Conservation (phyloP, 805 yeast genomes). For the Ogataea parapolymorpha region DNA sequence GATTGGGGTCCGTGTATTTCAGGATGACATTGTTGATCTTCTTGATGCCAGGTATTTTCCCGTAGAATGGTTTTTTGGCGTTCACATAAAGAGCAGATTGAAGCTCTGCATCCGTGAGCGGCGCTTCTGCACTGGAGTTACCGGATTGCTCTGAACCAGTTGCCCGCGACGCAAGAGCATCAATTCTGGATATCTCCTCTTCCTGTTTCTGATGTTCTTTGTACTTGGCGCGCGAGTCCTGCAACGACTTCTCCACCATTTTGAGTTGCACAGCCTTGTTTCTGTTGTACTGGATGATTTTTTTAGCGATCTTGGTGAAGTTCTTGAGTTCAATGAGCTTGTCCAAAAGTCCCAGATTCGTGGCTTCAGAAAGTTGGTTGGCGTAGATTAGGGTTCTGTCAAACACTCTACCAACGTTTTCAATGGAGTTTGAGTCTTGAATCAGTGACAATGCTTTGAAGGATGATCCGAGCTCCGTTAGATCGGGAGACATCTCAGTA, state of each 20-base stretch:
- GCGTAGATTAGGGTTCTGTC: slow-evolving; percentile 64
- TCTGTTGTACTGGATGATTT: slow-evolving; percentile 33
- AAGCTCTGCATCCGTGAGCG: slow-evolving; percentile 32
- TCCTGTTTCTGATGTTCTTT: slow-evolving; percentile 30
- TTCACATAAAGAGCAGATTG: slow-evolving; percentile 30
- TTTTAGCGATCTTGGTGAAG: slow-evolving; percentile 31
- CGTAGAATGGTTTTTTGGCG: slow-evolving; percentile 29
- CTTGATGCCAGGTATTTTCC: slow-evolving; percentile 35
- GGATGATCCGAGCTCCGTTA: slow-evolving; percentile 49
- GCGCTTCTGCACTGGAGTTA: slow-evolving; percentile 21
- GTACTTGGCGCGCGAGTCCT: slow-evolving; percentile 24
- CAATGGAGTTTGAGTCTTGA: slow-evolving; percentile 45
- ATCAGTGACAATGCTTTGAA: slow-evolving; percentile 55
- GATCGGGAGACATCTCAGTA: slow-evolving; percentile 45
- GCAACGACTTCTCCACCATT: slow-evolving; percentile 27
- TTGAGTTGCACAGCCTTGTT: slow-evolving; percentile 33
- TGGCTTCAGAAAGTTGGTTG: slow-evolving; percentile 33
- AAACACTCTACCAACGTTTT: slow-evolving; percentile 80
- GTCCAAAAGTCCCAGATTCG: slow-evolving; percentile 33
- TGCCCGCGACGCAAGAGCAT: slow-evolving; percentile 27
- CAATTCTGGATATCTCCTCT: slow-evolving; percentile 31
- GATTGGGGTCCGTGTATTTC: slow-evolving; percentile 35
- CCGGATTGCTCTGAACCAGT: slow-evolving; percentile 15
- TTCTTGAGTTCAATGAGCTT: slow-evolving; percentile 33
- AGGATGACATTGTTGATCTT: slow-evolving; percentile 33